Evolutionary conservation across 2,329 filamentous ascomycete genomes (phyloP).

Genomic region (Hypoxylon sp.): DNA sequence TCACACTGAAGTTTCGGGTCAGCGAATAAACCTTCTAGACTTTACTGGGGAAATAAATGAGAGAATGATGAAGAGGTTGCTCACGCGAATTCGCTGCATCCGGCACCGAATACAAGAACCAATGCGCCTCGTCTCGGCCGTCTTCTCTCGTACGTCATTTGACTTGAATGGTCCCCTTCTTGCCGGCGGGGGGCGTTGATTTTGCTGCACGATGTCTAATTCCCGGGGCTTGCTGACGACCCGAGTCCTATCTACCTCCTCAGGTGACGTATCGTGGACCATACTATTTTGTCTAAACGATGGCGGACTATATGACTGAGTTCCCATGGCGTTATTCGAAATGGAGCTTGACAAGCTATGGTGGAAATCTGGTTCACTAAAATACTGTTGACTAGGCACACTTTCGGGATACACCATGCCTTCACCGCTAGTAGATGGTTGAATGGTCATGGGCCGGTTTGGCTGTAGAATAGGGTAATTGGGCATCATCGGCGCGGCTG

Average conservation of each 20-base stretch:
- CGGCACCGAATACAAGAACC: conserved; percentile 72
- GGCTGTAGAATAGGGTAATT: conserved; percentile 57
- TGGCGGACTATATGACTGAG: conserved; percentile 38
- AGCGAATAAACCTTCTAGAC: conserved; percentile 23
- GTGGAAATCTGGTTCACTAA: conserved; percentile 44
- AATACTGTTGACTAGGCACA: conserved; percentile 47
- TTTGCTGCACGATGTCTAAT: conserved; percentile 54
- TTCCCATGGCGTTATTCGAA: conserved; percentile 42
- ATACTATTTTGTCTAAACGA: conserved; percentile 41
- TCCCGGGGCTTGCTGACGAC: conserved; percentile 40
- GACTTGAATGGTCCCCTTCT: conserved; percentile 69
- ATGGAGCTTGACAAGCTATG: conserved; percentile 42
- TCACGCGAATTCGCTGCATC: conserved; percentile 73
- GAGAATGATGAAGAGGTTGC: conserved; percentile 45
- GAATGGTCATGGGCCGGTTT: conserved; percentile 47
- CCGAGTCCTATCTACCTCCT: conserved; percentile 42
- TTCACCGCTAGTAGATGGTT: conserved; percentile 54
- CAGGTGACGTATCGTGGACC: conserved; percentile 28
- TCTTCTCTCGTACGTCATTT: conserved; percentile 64
- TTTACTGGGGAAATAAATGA: conserved; percentile 8
- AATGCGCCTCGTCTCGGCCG: conserved; percentile 68
- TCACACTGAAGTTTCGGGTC: conserved; percentile 61
- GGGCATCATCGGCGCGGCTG: conserved; percentile 52
- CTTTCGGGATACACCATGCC: conserved; percentile 57
- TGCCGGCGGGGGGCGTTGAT: conserved; percentile 55